Conservation (phyloP, 176 grass and related monocot species). For the Panicum miliaceum region DNA sequence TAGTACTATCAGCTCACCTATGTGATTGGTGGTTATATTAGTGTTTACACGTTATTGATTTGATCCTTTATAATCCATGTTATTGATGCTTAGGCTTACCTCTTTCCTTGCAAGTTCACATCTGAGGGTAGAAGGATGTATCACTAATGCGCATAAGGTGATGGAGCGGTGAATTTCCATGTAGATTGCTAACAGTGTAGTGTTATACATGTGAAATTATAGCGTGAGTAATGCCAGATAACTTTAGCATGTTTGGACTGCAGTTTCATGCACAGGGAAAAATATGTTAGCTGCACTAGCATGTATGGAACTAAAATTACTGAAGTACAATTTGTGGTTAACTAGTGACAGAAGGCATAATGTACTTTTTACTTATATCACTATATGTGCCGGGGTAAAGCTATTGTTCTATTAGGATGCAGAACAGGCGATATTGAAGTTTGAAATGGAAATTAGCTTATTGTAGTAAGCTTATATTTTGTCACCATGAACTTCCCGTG, state of each 20-base stretch:
- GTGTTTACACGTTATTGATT: conserved; percentile 11
- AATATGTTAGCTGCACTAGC: background rate
- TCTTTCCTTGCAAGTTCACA: background rate
- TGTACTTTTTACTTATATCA: background rate
- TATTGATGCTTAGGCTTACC: background rate
- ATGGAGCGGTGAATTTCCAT: background rate
- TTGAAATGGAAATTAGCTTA: conserved; percentile 1
- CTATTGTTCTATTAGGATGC: background rate
- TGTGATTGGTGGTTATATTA: background rate
- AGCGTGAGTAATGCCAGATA: background rate
- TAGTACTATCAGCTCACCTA: background rate
- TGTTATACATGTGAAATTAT: background rate
- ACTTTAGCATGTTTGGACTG: background rate
- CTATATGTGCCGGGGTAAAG: background rate
- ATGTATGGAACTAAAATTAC: conserved; percentile 5
- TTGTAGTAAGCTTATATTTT: background rate
- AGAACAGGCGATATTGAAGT: background rate
- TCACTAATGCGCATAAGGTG: background rate
- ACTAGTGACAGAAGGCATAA: background rate
- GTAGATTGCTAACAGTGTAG: background rate
- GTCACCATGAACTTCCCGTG: background rate
- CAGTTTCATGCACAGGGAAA: background rate
- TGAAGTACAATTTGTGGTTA: conserved; percentile 19
- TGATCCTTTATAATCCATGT: background rate
- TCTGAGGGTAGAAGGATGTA: background rate